Conservation (phyloP, 345 rosid species). For the Triadica sebifera region DNA sequence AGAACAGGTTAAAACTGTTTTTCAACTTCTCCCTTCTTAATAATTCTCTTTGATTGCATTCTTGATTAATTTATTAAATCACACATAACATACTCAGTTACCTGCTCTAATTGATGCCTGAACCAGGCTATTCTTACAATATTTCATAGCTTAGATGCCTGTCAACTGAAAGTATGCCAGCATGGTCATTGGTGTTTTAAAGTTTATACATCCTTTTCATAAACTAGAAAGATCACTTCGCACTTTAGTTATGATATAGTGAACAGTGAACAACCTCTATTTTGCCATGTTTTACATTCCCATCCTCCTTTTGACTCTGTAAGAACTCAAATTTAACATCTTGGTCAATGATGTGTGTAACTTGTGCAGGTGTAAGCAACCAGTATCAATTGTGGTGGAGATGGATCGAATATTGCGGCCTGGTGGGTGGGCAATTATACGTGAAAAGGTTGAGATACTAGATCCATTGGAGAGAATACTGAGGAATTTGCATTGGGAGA, state of each 20-base stretch:
- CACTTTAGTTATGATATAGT: neutral
- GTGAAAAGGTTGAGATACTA: constrained; percentile 81
- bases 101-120: neutral
- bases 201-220: too few species aligned
- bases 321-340: neutral
- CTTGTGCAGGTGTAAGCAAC: constrained; percentile 71
- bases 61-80: too few species aligned
- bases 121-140: too few species aligned
- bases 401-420: constrained; percentile 84
- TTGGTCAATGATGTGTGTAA: neutral
- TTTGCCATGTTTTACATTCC: too few species aligned
- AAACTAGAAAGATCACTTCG: too few species aligned
- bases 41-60: neutral
- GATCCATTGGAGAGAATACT: constrained; percentile 68
- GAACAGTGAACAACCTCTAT: neutral
- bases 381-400: constrained; percentile 75
- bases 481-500: constrained; percentile 87
- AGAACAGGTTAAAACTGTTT: constrained; percentile 56
- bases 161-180: too few species aligned
- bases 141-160: too few species aligned
- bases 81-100: neutral
- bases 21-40: neutral
- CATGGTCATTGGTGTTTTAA: too few species aligned
- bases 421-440: constrained; percentile 82
- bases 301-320: too few species aligned